Base-by-base conservation (phyloP, 768 basidiomycete species). In the Boletus subcaerulescens region DNA sequence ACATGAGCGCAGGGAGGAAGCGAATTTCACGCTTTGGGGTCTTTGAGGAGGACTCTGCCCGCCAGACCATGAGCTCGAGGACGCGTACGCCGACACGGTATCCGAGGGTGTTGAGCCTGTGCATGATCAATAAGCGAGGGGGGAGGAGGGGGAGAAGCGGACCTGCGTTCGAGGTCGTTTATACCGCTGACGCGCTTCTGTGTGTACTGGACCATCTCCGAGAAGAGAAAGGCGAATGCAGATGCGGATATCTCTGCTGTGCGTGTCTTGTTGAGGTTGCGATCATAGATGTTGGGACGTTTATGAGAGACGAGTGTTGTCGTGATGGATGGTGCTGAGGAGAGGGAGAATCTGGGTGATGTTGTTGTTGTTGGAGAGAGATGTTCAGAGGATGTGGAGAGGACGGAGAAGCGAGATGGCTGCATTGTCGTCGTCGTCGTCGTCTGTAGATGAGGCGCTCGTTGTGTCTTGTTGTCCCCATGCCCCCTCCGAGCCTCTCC, bases 151-250 rank as follows among this genome's bases (percentile, higher is more conserved):
- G 44, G 17, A 31, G 13, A 53, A 17, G 68, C 82, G 53, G 50
- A 93, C 95, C 91, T 86, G 62, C 89, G 82, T 73, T 99, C 97
- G 57, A 99, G 79, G 71, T 98, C 97, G 69, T 91, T 89, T 59
- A 99, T 94, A 8, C 95, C 96, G 63, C 83, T 84, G 48, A 98
- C 96, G 49, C 93, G 84, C 65, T 92, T 94, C 74, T 98, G 97
- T 1, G 93, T 96, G 73, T 98, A 98, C 70, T 94, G 89, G 2
- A 99, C 87, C 13, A 94, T 78, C 73, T 98, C 95, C 5, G 90
- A 89, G 72, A 98, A 94, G 53, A 98, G 78, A 68, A 97, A 98
- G 0, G 89, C 80, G 68, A 92, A 94, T 1, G 93, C 89, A 3
- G 87, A 80, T 5, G 85, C 77, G 15, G 90, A 89, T 48, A 96